Evolutionary conservation across 2,329 filamentous ascomycete species (phyloP).

Genomic region (Pseudogymnoascus sp.): DNA sequence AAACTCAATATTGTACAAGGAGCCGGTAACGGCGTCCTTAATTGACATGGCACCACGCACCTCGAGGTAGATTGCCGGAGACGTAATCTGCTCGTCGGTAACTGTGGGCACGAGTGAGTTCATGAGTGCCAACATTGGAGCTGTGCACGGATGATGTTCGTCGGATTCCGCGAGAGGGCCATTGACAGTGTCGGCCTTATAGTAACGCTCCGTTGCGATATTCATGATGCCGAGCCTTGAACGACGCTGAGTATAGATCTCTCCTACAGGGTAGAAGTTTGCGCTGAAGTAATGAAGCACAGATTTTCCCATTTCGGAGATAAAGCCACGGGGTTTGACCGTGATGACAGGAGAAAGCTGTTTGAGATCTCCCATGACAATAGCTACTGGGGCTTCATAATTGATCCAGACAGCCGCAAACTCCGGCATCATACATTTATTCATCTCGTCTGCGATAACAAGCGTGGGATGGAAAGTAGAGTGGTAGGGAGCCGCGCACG

Average conservation of each 20-base stretch:
- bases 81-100: no score
- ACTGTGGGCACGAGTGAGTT: no score
- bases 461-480: not conserved
- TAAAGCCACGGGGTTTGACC: not conserved
- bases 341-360: not conserved
- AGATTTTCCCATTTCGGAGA: not conserved
- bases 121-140: no score
- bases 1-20: not conserved
- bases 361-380: not conserved
- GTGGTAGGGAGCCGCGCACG: not conserved
- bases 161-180: not conserved
- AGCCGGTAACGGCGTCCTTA: not conserved
- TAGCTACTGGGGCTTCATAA: not conserved
- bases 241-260: not conserved
- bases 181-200: not conserved
- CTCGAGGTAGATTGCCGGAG: not conserved
- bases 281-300: not conserved
- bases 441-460: not conserved
- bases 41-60: not conserved
- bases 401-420: not conserved
- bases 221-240: not conserved
- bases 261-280: not conserved
- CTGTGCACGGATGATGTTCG: not conserved
- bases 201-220: not conserved
- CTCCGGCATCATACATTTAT: not conserved